phyloP scores from a whole-genome alignment of 768 basidiomycete genomes.

The Lenzites betulinus region DNA sequence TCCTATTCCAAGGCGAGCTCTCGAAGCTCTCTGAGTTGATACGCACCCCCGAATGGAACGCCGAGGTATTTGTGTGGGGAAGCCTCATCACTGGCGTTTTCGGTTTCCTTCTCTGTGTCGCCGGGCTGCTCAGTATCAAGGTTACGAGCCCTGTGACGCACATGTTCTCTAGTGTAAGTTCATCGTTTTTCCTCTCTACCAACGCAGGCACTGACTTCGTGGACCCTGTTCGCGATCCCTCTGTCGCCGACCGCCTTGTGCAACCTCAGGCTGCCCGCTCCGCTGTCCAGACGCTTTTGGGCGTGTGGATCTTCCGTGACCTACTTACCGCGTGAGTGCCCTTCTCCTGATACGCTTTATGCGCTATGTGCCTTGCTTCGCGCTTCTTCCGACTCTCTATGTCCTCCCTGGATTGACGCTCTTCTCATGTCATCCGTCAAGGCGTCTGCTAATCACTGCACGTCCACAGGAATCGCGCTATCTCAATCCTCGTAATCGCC shows the following conservation, averaged over 20 bases:
- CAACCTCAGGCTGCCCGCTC: conserved; percentile 67
- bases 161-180: conserved; percentile 77
- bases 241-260: not conserved
- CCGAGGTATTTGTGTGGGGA: conserved; percentile 61
- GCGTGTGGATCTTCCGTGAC: conserved; percentile 77
- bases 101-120: conserved; percentile 79
- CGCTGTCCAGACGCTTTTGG: conserved; percentile 81
- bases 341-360: conserved; percentile 1
- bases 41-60: conserved; percentile 47
- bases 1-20: conserved; percentile 58
- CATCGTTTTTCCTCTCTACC: not conserved
- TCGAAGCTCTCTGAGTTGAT: conserved; percentile 42
- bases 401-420: not conserved
- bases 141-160: conserved; percentile 83
- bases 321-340: conserved; percentile 65
- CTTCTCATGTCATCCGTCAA: not conserved
- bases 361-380: not conserved
- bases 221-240: not conserved
- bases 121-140: conserved; percentile 78
- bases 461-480: conserved; percentile 53
- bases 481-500: conserved; percentile 68
- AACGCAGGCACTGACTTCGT: not conserved
- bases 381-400: conserved; percentile 3
- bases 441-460: not conserved
- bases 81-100: conserved; percentile 72